These are phyloP conservation scores for Ganoderma lucidum DNA, from an alignment of 1,284 basidiomycete species.

Conservation along the genomic window DNA sequence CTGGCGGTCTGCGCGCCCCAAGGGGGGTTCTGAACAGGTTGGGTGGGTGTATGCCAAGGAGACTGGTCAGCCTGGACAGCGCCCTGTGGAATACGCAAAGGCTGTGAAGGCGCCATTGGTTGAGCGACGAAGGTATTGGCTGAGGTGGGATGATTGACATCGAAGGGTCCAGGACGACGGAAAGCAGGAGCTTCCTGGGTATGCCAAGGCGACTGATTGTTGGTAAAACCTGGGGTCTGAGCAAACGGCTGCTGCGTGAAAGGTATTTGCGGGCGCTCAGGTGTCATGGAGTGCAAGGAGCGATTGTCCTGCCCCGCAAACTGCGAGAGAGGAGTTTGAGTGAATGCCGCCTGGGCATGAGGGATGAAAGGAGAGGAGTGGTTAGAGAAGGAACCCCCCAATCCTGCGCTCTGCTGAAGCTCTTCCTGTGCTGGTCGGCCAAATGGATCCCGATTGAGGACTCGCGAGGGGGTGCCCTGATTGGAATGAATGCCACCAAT, in stretches of 20 bases:
- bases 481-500: constrained; percentile 31
- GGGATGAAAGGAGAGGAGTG: constrained; percentile 38
- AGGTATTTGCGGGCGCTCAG: constrained; percentile 36
- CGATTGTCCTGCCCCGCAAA: constrained; percentile 35
- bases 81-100: constrained; percentile 36
- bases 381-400: constrained; percentile 33
- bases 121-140: constrained; percentile 36
- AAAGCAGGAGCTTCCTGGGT: constrained; percentile 41
- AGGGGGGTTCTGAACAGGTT: constrained; percentile 50
- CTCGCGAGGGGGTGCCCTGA: constrained; percentile 30
- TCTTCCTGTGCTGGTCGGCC: constrained; percentile 30
- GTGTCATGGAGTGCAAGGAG: constrained; percentile 34
- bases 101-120: constrained; percentile 38
- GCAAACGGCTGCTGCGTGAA: constrained; percentile 33
- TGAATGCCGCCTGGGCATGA: constrained; percentile 37
- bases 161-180: constrained; percentile 54
- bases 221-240: constrained; percentile 26
- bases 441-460: constrained; percentile 37
- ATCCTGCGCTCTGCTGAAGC: constrained; percentile 12
- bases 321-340: constrained; percentile 42
- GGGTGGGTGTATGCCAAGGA: constrained; percentile 60
- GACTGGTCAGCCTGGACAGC: constrained; percentile 48
- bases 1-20: constrained; percentile 59
- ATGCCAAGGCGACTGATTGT: constrained; percentile 45
- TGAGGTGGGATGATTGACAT: constrained; percentile 40